A percentile compares a stretch with the other conserved stretches of the same genome.
These are phyloP conservation scores for Solanum pinnatisectum DNA, from an alignment of 257 asterid genomes.

Conservation along the genomic window DNA sequence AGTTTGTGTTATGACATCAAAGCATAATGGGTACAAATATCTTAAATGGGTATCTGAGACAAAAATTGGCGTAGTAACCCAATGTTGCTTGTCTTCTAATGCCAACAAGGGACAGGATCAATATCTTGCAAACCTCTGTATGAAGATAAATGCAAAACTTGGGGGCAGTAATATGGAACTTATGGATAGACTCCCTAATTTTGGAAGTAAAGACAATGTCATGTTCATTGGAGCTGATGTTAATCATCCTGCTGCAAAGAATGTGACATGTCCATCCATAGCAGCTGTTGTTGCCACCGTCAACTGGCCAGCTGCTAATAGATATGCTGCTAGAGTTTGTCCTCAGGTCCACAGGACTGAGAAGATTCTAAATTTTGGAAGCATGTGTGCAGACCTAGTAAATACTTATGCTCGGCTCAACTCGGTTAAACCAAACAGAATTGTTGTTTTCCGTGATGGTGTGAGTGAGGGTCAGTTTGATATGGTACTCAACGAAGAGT, in stretches of 20 bases:
- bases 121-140: slow-evolving; percentile 48
- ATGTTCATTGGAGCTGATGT: slow-evolving; percentile 91
- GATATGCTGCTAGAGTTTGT: slow-evolving; percentile 52
- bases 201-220: slow-evolving; percentile 28
- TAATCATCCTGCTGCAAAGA: slow-evolving; percentile 53
- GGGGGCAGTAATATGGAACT: slow-evolving; percentile 73
- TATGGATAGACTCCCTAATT: slow-evolving; percentile 27
- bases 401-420: slow-evolving; percentile 24
- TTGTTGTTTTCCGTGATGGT: slow-evolving; percentile 70
- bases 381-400: slow-evolving; percentile 34
- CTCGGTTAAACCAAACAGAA: slow-evolving; percentile 23
- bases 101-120: slow-evolving; percentile 43
- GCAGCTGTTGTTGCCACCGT: slow-evolving; percentile 73
- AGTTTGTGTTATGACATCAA: slow-evolving; percentile 43
- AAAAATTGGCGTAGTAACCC: slow-evolving; percentile 49
- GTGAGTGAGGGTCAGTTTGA: slow-evolving; percentile 71
- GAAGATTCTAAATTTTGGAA: slow-evolving; percentile 42
- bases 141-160: slow-evolving; percentile 63
- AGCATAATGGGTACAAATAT: slow-evolving; percentile 40
- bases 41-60: slow-evolving; percentile 66
- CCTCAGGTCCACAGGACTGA: slow-evolving; percentile 59
- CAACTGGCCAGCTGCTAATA: slow-evolving; percentile 70
- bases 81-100: slow-evolving; percentile 27
- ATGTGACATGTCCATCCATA: slow-evolving; percentile 51
- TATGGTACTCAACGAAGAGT: slow-evolving; percentile 55